Evolutionary conservation across 768 basidiomycete species (phyloP).

Genomic region (Mycena albidolilacea): DNA sequence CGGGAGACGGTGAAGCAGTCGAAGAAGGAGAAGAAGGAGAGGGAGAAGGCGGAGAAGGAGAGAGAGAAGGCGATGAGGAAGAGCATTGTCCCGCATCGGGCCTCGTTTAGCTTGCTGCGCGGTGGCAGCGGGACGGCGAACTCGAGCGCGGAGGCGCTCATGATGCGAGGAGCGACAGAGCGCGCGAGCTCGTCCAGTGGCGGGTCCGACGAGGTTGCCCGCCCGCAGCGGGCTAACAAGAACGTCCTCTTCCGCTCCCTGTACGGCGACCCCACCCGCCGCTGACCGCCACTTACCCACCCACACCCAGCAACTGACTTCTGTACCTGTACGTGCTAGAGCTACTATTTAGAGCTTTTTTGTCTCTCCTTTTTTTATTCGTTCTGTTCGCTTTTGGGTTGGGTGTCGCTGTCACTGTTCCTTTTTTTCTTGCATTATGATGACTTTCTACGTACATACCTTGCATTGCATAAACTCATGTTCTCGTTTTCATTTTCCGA

Average conservation of each 20-base stretch:
- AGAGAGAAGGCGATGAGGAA: slow-evolving; percentile 36
- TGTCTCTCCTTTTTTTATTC: neutral
- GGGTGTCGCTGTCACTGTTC: neutral
- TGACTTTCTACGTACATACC: slow-evolving; percentile 10
- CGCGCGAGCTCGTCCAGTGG: slow-evolving; percentile 34
- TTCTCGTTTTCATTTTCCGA: neutral
- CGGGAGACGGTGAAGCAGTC: slow-evolving; percentile 26
- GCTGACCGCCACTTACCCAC: neutral
- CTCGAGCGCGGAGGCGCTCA: slow-evolving; percentile 38
- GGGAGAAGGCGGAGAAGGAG: slow-evolving; percentile 28
- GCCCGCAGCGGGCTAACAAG: slow-evolving; percentile 11
- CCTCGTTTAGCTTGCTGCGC: slow-evolving; percentile 35
- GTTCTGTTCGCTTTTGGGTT: neutral
- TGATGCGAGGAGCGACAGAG: slow-evolving; percentile 4
- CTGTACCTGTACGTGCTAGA: slow-evolving; percentile 23
- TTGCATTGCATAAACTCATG: slow-evolving; percentile 3
- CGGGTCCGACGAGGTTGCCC: slow-evolving; percentile 31
- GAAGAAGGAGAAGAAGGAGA: slow-evolving; percentile 33
- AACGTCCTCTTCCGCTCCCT: slow-evolving; percentile 25
- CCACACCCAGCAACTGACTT: neutral
- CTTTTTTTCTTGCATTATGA: slow-evolving; percentile 10
- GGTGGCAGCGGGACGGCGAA: slow-evolving; percentile 26
- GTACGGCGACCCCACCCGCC: slow-evolving; percentile 25
- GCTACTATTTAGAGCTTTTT: slow-evolving; percentile 5
- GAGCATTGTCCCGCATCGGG: slow-evolving; percentile 23